Conservation (phyloP, 768 basidiomycete species). For the Rhodotorula taiwanensis region DNA sequence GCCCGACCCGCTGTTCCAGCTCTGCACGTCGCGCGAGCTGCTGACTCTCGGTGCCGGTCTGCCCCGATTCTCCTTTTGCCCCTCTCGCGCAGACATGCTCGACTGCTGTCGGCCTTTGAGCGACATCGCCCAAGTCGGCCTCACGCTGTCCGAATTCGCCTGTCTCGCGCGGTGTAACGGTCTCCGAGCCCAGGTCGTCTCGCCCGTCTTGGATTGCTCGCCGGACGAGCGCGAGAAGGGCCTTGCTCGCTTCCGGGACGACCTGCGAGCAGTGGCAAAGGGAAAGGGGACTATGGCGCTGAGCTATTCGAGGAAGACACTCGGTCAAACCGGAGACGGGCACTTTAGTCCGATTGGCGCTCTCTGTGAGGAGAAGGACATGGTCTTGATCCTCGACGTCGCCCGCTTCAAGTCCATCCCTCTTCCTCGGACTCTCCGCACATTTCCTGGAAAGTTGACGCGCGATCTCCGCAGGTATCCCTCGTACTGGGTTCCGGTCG, state of each 20-base stretch:
- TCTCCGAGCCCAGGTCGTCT: conserved; percentile 1
- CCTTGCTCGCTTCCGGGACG: conserved; percentile 18
- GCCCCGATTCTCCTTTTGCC: neutral
- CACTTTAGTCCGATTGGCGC: conserved; percentile 35
- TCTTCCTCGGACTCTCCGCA: neutral
- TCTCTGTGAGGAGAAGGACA: conserved; percentile 22
- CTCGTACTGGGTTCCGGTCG: conserved; percentile 32
- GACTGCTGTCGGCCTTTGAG: conserved; percentile 31
- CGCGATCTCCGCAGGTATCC: conserved; percentile 13
- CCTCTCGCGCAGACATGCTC: conserved; percentile 13
- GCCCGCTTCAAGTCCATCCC: conserved; percentile 18
- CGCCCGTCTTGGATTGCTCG: neutral
- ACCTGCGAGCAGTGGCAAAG: conserved; percentile 2
- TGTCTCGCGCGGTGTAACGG: conserved; percentile 39
- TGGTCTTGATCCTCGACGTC: conserved; percentile 37
- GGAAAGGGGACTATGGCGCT: conserved; percentile 29
- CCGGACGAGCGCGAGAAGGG: neutral
- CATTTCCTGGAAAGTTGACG: neutral
- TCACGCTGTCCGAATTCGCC: conserved; percentile 39
- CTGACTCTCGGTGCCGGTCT: too few species aligned
- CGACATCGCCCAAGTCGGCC: conserved; percentile 29
- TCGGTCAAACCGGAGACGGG: conserved; percentile 39
- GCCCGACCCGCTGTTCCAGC: neutral
- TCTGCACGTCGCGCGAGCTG: too few species aligned
- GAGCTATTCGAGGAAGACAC: conserved; percentile 23